Percentiles rank a stretch among this genome's conserved stretches.
Evolutionary conservation across 164 flowering plant genomes (phyloP).

Genomic region (Dillenia suffruticosa): DNA sequence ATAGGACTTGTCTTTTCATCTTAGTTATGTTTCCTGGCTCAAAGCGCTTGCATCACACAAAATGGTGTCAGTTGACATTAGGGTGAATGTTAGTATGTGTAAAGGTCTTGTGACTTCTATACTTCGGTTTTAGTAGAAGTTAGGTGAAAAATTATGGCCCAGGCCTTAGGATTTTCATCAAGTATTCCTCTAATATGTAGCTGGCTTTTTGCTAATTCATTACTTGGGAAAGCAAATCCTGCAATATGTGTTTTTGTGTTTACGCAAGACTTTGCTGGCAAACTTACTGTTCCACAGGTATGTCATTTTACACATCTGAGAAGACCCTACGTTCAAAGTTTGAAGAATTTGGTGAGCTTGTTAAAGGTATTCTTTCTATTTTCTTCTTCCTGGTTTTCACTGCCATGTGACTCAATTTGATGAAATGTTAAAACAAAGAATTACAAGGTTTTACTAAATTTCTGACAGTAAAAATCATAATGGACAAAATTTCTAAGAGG

Average conservation of each 20-base stretch:
- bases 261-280: neutral
- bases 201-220: no score
- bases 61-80: no score
- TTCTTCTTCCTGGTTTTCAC: neutral
- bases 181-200: no score
- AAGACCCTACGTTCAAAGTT: slow-evolving; percentile 89
- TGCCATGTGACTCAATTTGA: neutral
- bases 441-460: neutral
- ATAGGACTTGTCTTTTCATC: no score
- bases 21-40: neutral
- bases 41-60: neutral
- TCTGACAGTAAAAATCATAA: slow-evolving; percentile 70
- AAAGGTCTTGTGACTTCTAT: no score
- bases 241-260: neutral
- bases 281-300: slow-evolving; percentile 40
- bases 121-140: no score
- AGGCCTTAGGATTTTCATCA: no score
- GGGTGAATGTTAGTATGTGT: no score
- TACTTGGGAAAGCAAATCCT: no score
- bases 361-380: slow-evolving; percentile 54
- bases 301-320: slow-evolving; percentile 95
- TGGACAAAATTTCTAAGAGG: slow-evolving; percentile 96
- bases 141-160: no score
- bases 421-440: neutral
- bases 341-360: slow-evolving; percentile 92